These are phyloP conservation scores for Chloropicon primus DNA, from an alignment of 139 green algal genomes.

Conservation along the genomic window DNA sequence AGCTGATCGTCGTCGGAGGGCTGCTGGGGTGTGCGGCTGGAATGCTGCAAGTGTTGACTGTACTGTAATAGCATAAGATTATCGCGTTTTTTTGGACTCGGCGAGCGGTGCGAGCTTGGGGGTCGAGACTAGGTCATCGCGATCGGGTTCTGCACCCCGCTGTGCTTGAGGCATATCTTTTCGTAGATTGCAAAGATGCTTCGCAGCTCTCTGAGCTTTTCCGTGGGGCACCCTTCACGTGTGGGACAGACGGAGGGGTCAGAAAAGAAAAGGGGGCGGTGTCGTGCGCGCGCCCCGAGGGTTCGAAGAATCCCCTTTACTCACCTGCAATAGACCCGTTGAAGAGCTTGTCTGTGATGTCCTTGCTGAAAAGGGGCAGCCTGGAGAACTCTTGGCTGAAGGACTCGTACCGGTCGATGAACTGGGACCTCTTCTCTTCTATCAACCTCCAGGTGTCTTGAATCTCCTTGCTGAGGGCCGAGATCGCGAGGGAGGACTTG, in stretches of 20 bases:
- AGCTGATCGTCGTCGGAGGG: constrained; percentile 32
- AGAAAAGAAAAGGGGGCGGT: too few species aligned
- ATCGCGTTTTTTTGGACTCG: background rate
- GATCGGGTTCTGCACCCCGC: too few species aligned
- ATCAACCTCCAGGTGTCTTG: background rate
- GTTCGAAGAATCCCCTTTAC: too few species aligned
- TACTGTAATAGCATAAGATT: background rate
- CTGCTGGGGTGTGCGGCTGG: constrained; percentile 22
- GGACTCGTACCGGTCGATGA: background rate
- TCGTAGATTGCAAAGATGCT: background rate
- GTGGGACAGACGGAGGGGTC: too few species aligned
- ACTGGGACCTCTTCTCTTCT: background rate
- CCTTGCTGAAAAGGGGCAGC: background rate
- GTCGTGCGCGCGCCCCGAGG: too few species aligned
- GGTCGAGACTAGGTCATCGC: background rate
- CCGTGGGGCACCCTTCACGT: background rate
- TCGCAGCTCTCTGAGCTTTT: background rate
- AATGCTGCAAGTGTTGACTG: constrained; percentile 17
- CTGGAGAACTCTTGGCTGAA: background rate
- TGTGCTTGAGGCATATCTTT: background rate
- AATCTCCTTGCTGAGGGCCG: background rate
- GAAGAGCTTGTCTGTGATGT: background rate
- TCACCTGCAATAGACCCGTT: background rate
- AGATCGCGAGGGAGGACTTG: background rate
- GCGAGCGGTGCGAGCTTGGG: too few species aligned